Base-by-base conservation (phyloP, 805 yeast genomes). In the Diddensiella transvaalensis region DNA sequence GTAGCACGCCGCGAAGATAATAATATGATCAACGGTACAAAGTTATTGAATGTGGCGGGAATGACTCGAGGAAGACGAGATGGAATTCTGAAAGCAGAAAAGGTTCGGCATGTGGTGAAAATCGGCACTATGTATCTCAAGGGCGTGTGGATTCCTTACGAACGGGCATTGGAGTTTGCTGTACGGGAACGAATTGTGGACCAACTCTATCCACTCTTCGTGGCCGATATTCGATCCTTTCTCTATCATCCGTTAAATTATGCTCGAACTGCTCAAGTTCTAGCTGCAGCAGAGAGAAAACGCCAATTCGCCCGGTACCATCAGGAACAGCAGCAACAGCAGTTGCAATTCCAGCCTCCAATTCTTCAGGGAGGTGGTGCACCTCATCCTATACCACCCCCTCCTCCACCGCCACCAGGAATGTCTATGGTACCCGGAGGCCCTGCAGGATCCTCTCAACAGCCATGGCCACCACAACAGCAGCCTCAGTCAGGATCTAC, bases 101-200 rank as follows among this genome's bases (percentile, higher is more conserved):
- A 83, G 56, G 77, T 80, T 26, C 72, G 93, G 42, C 87, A 83
- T 63, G 95, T 87, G 22, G 91, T 87, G 40, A 87, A 87, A 66
- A 82, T 84, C 53, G 95, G 95, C 3, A 80, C 89, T 10, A 87
- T 87, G 91, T 88, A 85, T 64, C 71, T 87, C 60, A 87, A 87
- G 67, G 95, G 95, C 29, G 95, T 87, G 37, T 87, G 95, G 95
- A 85, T 87, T 51, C 95, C 95, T 2, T 85, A 85, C 60, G 93
- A 85, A 53, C 73, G 93, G 40, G 95, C 95, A 1, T 70, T 79
- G 33, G 83, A 85, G 24, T 82, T 86, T 80, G 95, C 95, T 8
- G 83, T 82, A 58, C 71, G 84, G 47, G 95, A 87, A 61, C 83
- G 85, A 26, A 84, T 84, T 50, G 81, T 77, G n/a, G 88, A 82